phyloP scores from a whole-genome alignment of 1,139 yeast genomes.

The Yamadazyma triangularis region DNA sequence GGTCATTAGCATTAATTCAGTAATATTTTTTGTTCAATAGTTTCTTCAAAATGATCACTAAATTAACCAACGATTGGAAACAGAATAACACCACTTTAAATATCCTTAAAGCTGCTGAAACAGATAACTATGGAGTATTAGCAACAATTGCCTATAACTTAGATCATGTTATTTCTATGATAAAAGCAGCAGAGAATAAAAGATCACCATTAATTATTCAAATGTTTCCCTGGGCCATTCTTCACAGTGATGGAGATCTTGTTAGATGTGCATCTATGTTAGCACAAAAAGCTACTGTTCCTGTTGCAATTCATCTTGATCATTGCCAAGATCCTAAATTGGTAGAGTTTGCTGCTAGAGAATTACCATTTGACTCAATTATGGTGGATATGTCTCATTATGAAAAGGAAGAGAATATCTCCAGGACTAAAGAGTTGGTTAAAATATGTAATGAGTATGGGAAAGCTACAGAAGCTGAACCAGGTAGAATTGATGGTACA shows the following conservation, averaged over 20 bases:
- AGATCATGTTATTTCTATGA: constrained; percentile 9
- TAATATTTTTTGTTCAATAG: no score
- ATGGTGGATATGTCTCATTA: constrained; percentile 11
- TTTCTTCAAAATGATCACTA: no score
- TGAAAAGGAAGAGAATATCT: constrained; percentile 9
- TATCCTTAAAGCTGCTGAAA: constrained; percentile 8
- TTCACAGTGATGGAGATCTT: constrained; percentile 9
- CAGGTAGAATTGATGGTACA: constrained; percentile 11
- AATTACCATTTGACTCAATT: constrained; percentile 10
- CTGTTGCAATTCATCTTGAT: constrained; percentile 9
- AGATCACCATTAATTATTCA: constrained; percentile 9
- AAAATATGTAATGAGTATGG: constrained; percentile 6
- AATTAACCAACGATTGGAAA: no score
- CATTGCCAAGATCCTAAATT: constrained; percentile 11
- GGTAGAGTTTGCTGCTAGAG: constrained; percentile 9
- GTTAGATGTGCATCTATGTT: constrained; percentile 7
- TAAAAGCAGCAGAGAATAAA: constrained; percentile 10
- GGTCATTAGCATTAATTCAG: no score
- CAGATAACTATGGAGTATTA: constrained; percentile 7
- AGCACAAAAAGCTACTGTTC: constrained; percentile 8
- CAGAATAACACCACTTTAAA: constrained; percentile 7
- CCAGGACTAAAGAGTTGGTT: constrained; percentile 9
- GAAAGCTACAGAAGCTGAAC: constrained; percentile 11
- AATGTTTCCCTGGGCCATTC: constrained; percentile 10
- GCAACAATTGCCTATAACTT: constrained; percentile 9